Evolutionary conservation across 2,329 filamentous ascomycete species (phyloP).

Genomic region (Apiospora koreana): DNA sequence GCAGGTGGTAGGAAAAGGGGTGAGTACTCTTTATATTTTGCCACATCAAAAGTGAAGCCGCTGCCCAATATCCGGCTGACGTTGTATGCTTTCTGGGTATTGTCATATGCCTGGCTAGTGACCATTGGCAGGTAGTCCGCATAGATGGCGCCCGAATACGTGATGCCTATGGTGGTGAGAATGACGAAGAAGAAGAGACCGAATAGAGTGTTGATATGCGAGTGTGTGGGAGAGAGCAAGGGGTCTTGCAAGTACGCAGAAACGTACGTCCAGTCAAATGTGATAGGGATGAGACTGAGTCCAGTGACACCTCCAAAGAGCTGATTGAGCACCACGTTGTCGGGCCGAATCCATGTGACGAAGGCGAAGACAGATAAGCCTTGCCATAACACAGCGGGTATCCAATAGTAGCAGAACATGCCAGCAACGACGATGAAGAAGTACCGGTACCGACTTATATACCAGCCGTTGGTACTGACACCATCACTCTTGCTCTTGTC

Average conservation of each 20-base stretch:
- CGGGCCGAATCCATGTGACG: slow-evolving; percentile 48
- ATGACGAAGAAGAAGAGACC: slow-evolving; percentile 42
- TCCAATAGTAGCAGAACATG: slow-evolving; percentile 54
- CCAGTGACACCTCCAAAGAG: slow-evolving; percentile 50
- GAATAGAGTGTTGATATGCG: slow-evolving; percentile 45
- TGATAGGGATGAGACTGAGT: slow-evolving; percentile 43
- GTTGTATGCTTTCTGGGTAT: slow-evolving; percentile 53
- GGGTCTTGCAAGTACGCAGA: slow-evolving; percentile 36
- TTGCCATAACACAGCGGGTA: slow-evolving; percentile 51
- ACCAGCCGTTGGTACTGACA: slow-evolving; percentile 43
- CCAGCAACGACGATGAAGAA: slow-evolving; percentile 43
- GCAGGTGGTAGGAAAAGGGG: slow-evolving; percentile 54
- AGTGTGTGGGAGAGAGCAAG: slow-evolving; percentile 34
- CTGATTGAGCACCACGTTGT: slow-evolving; percentile 48
- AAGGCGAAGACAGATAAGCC: slow-evolving; percentile 49
- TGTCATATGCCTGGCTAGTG: slow-evolving; percentile 56
- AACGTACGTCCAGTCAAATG: slow-evolving; percentile 44
- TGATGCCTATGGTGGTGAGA: slow-evolving; percentile 47
- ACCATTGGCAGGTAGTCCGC: slow-evolving; percentile 58
- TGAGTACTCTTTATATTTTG: slow-evolving; percentile 54
- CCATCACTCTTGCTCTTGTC: slow-evolving; percentile 43
- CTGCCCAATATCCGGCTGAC: slow-evolving; percentile 51
- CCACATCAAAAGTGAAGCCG: slow-evolving; percentile 49
- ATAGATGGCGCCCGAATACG: slow-evolving; percentile 46
- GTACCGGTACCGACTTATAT: slow-evolving; percentile 46